Percentiles rank a stretch among this genome's conserved stretches.
phyloP scores from a whole-genome alignment of 1,284 basidiomycete genomes.

The Boletellus dicymbophilus region DNA sequence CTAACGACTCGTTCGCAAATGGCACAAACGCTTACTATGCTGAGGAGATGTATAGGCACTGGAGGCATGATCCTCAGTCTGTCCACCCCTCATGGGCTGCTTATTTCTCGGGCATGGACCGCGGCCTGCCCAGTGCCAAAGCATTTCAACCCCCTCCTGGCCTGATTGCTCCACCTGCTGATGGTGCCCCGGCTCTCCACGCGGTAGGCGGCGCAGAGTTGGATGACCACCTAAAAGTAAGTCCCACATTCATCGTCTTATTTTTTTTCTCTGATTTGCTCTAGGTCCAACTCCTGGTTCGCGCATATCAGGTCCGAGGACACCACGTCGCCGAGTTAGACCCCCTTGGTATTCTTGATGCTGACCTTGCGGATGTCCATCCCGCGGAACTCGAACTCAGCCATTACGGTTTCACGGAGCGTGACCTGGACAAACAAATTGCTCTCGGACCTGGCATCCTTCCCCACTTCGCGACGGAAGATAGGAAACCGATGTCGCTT shows the following conservation, averaged over 20 bases:
- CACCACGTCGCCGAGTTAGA: constrained; percentile 97
- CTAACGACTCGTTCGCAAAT: constrained; percentile 84
- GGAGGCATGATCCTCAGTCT: constrained; percentile 88
- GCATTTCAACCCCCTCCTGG: constrained; percentile 88
- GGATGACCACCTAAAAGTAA: constrained; percentile 93
- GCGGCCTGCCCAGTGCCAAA: constrained; percentile 80
- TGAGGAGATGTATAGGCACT: constrained; percentile 94
- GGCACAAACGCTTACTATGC: constrained; percentile 95
- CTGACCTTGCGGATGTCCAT: constrained; percentile 76
- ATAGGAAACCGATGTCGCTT: constrained; percentile 84
- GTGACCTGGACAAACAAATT: constrained; percentile 94
- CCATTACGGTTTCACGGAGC: constrained; percentile 94
- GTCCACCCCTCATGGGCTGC: constrained; percentile 96
- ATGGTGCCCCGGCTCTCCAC: constrained; percentile 83
- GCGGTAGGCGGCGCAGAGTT: constrained; percentile 74
- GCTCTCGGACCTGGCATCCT: constrained; percentile 95
- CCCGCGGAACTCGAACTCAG: constrained; percentile 91
- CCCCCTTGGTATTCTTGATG: constrained; percentile 90
- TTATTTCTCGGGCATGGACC: constrained; percentile 94
- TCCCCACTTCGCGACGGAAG: constrained; percentile 90
- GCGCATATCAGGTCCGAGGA: constrained; percentile 98
- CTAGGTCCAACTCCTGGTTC: constrained; percentile 93
- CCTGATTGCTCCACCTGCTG: constrained; percentile 67
- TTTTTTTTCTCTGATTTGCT: constrained; percentile 6
- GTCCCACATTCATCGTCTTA: constrained; percentile 12